Percentiles rank a stretch among this genome's conserved stretches.
Evolutionary conservation across 495 filamentous ascomycete species (phyloP).

Genomic region (Penicillium herquei): DNA sequence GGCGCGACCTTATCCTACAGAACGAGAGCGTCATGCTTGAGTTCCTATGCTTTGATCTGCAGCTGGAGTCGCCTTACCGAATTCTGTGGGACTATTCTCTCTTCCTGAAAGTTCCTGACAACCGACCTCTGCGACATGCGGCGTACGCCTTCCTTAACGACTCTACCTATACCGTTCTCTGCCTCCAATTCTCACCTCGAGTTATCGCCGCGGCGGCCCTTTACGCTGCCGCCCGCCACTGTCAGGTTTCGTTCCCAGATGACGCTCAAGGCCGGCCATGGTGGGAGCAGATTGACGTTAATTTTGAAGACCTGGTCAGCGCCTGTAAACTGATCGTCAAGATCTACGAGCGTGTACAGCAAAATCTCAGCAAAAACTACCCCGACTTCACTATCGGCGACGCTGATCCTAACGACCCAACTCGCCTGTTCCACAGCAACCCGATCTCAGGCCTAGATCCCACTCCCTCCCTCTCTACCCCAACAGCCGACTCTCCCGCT

Average conservation of each 20-base stretch:
- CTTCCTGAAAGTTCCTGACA: slow-evolving; percentile 65
- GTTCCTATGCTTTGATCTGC: slow-evolving; percentile 88
- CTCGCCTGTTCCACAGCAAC: slow-evolving; percentile 27
- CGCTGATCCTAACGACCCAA: slow-evolving; percentile 29
- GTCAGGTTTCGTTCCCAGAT: slow-evolving; percentile 68
- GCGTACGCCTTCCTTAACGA: slow-evolving; percentile 95
- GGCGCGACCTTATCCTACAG: slow-evolving; percentile 87
- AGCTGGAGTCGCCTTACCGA: slow-evolving; percentile 79
- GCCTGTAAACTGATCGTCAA: slow-evolving; percentile 71
- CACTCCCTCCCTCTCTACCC: slow-evolving; percentile 18
- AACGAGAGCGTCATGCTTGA: slow-evolving; percentile 92
- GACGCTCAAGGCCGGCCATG: slow-evolving; percentile 71
- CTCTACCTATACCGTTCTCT: slow-evolving; percentile 75
- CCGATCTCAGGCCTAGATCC: slow-evolving; percentile 11
- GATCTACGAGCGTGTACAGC: slow-evolving; percentile 67
- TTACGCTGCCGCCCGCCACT: slow-evolving; percentile 76
- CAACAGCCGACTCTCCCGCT: slow-evolving; percentile 17
- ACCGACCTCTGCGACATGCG: slow-evolving; percentile 74
- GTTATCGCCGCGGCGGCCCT: slow-evolving; percentile 83
- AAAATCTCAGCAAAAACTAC: slow-evolving; percentile 44
- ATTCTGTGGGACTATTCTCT: slow-evolving; percentile 74
- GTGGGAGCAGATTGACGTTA: slow-evolving; percentile 74
- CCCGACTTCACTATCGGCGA: slow-evolving; percentile 29
- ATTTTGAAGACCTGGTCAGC: slow-evolving; percentile 58
- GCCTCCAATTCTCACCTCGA: slow-evolving; percentile 73